Evolutionary conservation across 2,329 filamentous ascomycete species (phyloP), one percentile per base, ranked within the genome.

Genomic region (Helotiales sp.): DNA sequence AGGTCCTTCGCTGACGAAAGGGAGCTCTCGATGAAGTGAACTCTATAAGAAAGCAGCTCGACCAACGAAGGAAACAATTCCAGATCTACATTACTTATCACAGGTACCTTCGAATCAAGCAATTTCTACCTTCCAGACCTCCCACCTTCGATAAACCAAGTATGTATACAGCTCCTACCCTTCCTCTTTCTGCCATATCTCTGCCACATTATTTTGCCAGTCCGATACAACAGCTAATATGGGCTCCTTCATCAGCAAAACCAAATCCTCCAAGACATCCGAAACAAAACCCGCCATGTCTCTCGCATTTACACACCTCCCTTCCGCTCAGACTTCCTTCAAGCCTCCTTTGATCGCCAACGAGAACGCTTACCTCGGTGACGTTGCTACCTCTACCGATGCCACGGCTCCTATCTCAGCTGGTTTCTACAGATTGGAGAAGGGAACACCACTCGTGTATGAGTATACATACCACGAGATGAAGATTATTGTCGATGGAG

Each of bases 401-500:
- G 68, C 79, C 31, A 76, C 79, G 12, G 78, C 78, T 55, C 83
- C 84, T 49, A 81, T 87, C 63, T 79, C 78, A 1, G 75, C 75
- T 8, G 84, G 84, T 27, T 82, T 87, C 71, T 87, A 86, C 72
- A 76, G 83, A 9, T 75, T 86, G 6, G 83, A 86, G 65, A 83
- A 84, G 62, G 84, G 84, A 59, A 83, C 81, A 0, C 81, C 82
- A 1, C 76, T 88, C 17, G 79, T 84, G 6, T 87, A 87, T 72
- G 80, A 78, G 46, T 87, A 87, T 67, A 82, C 79, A 47, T 87
- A 87, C 70, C 78, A 87, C 64, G 84, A 87, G 74, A 85, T 86
- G 81, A 87, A 87, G 75, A 86, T 87, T 65, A 85, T 87, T 61
- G 72, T 87, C 7, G 83, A 86, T 63, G 84, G 84, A 17, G 76